Evolutionary conservation across 441 rosid genomes (phyloP).

Genomic region (Mallotus repandus): DNA sequence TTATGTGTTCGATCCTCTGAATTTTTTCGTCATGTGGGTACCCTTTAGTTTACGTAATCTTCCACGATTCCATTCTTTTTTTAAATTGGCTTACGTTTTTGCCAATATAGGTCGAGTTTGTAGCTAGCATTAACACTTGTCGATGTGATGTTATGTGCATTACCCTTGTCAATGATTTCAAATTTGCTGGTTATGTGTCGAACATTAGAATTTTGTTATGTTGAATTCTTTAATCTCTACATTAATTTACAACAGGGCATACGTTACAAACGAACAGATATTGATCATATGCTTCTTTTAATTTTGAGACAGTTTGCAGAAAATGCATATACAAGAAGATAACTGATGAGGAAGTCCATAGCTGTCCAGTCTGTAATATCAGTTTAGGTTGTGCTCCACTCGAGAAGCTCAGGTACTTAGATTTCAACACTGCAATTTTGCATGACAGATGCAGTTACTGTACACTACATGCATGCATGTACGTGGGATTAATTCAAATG

Average conservation of each 20-base stretch:
- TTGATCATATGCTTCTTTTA: slow-evolving; percentile 12
- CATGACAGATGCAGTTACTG: neutral
- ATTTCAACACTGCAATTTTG: neutral
- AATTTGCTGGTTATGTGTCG: no score
- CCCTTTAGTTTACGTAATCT: slow-evolving; percentile 1
- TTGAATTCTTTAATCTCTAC: neutral
- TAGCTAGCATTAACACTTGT: neutral
- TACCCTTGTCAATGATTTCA: neutral
- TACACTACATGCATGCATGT: no score
- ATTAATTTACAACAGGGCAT: no score
- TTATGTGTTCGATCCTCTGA: neutral
- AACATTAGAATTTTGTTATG: neutral
- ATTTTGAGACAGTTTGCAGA: slow-evolving; percentile 53
- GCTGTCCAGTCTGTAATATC: slow-evolving; percentile 63
- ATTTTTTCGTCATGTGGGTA: slow-evolving; percentile 8
- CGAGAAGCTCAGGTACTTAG: slow-evolving; percentile 61
- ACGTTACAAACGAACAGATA: neutral
- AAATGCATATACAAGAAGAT: slow-evolving; percentile 62
- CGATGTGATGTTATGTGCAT: neutral
- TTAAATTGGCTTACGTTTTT: neutral
- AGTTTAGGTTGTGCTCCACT: slow-evolving; percentile 54
- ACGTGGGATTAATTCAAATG: no score
- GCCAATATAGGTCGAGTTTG: no score
- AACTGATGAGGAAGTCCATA: slow-evolving; percentile 52
- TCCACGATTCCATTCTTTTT: neutral